These are phyloP conservation scores for Daedaleopsis sinensis DNA, from an alignment of 768 basidiomycete species.

Conservation along the genomic window DNA sequence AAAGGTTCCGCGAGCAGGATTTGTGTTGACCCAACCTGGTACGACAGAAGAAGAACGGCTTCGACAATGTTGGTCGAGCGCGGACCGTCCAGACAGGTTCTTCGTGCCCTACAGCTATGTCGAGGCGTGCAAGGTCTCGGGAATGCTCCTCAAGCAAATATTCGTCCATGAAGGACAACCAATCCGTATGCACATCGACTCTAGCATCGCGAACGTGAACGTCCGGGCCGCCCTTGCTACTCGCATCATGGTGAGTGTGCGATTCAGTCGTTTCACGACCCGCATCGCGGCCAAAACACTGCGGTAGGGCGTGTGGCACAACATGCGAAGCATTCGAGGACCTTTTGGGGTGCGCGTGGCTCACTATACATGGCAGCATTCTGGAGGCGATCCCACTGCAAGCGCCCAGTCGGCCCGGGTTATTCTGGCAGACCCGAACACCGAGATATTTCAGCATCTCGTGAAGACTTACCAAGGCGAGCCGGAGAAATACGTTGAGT, in stretches of 20 bases:
- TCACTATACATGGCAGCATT: conserved; percentile 54
- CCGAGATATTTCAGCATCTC: conserved; percentile 73
- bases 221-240: conserved; percentile 66
- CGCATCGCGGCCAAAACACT: background rate
- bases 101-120: conserved; percentile 84
- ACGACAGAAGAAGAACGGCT: conserved; percentile 77
- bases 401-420: conserved; percentile 73
- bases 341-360: background rate
- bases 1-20: conserved; percentile 79
- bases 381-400: conserved; percentile 76
- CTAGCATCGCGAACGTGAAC: conserved; percentile 79
- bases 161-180: conserved; percentile 67
- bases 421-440: conserved; percentile 79
- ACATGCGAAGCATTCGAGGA: background rate
- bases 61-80: conserved; percentile 68
- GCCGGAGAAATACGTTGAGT: conserved; percentile 76
- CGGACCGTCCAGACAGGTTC: conserved; percentile 72
- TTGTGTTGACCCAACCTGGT: conserved; percentile 68
- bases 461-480: conserved; percentile 72
- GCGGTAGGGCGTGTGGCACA: background rate
- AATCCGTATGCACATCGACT: conserved; percentile 79
- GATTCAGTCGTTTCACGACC: background rate
- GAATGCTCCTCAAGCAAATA: conserved; percentile 74
- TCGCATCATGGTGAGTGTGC: conserved; percentile 63
- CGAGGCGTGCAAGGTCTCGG: conserved; percentile 82